Percentiles rank a stretch among this genome's conserved stretches.
These are phyloP conservation scores for Aciculoconidium aculeatum DNA, from an alignment of 805 yeast species.

Conservation along the genomic window DNA sequence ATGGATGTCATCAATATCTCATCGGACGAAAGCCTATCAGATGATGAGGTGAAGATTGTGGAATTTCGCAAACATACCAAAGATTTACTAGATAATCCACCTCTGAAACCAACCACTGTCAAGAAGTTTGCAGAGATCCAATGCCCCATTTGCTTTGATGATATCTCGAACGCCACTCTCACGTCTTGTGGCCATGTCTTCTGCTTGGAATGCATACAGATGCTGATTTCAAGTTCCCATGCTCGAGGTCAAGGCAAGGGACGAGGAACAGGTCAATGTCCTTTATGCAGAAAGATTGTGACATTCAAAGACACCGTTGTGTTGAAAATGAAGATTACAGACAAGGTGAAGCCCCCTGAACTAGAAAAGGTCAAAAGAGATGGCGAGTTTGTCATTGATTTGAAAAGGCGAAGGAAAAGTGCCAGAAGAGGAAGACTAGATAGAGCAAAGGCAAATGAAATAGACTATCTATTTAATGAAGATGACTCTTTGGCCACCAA, in stretches of 20 bases:
- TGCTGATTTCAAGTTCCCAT: conserved; percentile 31
- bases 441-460: not conserved
- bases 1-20: conserved; percentile 6
- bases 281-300: conserved; percentile 36
- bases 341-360: conserved; percentile 9
- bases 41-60: conserved; percentile 32
- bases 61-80: conserved; percentile 34
- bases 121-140: conserved; percentile 32
- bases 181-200: conserved; percentile 41
- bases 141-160: conserved; percentile 42
- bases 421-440: conserved; percentile 1
- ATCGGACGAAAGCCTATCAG: conserved; percentile 22
- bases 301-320: conserved; percentile 30
- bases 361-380: too few species aligned
- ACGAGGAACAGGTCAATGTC: conserved; percentile 38
- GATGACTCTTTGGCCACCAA: too few species aligned
- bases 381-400: conserved; percentile 11
- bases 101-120: conserved; percentile 15
- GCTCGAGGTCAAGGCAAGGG: conserved; percentile 40
- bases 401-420: not conserved
- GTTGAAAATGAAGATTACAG: conserved; percentile 13
- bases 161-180: conserved; percentile 33
- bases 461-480: too few species aligned
- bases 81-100: conserved; percentile 22
- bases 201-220: conserved; percentile 38